phyloP scores from a whole-genome alignment of 768 basidiomycete species.

The Lyophyllum shimeji region DNA sequence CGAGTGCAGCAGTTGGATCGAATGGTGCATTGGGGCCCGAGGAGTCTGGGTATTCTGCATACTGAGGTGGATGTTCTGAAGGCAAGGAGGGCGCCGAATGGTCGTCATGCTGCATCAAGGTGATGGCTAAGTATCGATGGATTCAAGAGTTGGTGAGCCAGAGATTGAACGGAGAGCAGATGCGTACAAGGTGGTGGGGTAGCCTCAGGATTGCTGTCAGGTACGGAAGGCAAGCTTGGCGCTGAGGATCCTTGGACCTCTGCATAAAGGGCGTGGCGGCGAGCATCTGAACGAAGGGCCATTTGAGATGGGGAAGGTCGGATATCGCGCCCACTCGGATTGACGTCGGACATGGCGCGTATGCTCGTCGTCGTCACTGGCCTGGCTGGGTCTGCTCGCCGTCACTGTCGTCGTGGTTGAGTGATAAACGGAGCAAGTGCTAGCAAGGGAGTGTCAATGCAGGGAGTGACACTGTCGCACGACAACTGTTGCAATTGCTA shows the following conservation, averaged over 20 bases:
- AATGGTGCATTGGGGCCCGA: constrained; percentile 32
- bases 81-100: constrained; percentile 47
- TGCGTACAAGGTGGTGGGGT: constrained; percentile 18
- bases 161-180: constrained; percentile 1
- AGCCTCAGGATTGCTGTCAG: constrained; percentile 20
- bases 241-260: constrained; percentile 16
- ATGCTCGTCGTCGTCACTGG: constrained; percentile 1
- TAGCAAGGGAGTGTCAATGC: too few species aligned
- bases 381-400: background rate
- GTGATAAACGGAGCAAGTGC: too few species aligned
- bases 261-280: constrained; percentile 12
- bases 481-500: background rate
- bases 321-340: constrained; percentile 26
- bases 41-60: constrained; percentile 26
- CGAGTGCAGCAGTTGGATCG: constrained; percentile 46
- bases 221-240: constrained; percentile 13
- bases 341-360: constrained; percentile 28
- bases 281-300: constrained; percentile 12
- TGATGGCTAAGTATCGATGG: constrained; percentile 9
- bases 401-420: background rate
- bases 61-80: constrained; percentile 33
- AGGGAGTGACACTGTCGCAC: background rate
- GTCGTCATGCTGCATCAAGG: constrained; percentile 46
- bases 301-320: constrained; percentile 19
- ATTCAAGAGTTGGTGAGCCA: background rate